Base-by-base conservation (phyloP, 2,329 filamentous ascomycete species). In the Aspergillus transmontanensis region DNA sequence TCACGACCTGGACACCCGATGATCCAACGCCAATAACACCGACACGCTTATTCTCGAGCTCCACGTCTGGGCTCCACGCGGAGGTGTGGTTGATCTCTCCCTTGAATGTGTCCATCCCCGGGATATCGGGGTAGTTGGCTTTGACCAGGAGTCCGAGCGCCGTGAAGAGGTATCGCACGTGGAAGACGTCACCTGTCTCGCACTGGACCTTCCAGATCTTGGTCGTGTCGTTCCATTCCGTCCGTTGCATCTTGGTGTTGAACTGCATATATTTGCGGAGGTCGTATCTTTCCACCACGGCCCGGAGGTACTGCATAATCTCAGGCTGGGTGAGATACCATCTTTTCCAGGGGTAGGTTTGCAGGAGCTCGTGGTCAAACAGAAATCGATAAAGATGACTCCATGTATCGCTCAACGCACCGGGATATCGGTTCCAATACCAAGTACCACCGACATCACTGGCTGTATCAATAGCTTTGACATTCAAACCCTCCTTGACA, bases 51-150 rank as follows among this genome's bases (percentile, higher is more conserved):
- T 74, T 79, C 1, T 70, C 68, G 12, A 85, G 69, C 28, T 83
- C 76, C 6, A 83, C 72, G 4, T 78, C 76, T 11, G 82, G 69
- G 9, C 83, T 78, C 85, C 85, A 89, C 36, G 79, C 73, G 0
- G 84, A 81, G 0, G 83, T 83, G 68, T 89, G 86, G 30, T 86
- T 76, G 9, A 86, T 74, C 11, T 74, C 70, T 10, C 86, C 86
- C 55, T 80, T 72, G 75, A 86, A 89, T n/a, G 74, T 76, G 2
- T 80, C 67, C 0, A 84, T 64, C 0, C 86, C 86, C 0, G 82
- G 79, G 26, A 88, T 81, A 21, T 81, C 78, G 1, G 86, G 86
- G 79, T 82, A 84, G 58, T 79, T 76, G 74, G 80, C 84, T 64
- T 82, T 82, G 67, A 61, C 59, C 2, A 70, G 61, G 3, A 67